Evolutionary conservation across 768 basidiomycete species (phyloP).

Genomic region (Gymnopilus junonius): DNA sequence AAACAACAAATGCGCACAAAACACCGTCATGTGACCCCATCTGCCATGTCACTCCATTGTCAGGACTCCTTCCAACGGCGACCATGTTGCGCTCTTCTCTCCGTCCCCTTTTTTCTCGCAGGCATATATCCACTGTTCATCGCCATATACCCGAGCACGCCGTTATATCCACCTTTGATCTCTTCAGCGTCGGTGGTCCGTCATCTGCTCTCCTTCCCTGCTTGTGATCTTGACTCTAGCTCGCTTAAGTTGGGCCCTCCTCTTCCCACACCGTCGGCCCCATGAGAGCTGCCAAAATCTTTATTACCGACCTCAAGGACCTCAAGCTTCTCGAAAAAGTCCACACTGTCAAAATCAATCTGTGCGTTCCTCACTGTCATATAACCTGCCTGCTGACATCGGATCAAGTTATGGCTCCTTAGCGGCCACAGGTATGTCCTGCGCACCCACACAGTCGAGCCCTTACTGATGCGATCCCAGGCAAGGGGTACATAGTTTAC

Average conservation of each 20-base stretch:
- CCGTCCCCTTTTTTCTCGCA: not conserved
- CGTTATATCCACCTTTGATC: conserved; percentile 91
- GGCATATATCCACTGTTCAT: not conserved
- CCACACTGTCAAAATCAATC: conserved; percentile 76
- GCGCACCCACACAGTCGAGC: conserved; percentile 1
- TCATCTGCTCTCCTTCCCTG: not conserved
- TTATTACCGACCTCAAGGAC: conserved; percentile 75
- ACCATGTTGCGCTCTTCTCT: not conserved
- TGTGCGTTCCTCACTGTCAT: conserved; percentile 49
- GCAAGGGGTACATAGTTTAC: conserved; percentile 67
- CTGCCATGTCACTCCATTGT: not conserved
- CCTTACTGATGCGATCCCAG: conserved; percentile 34
- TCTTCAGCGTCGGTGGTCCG: conserved; percentile 89
- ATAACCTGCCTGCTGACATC: not conserved
- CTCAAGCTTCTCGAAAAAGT: conserved; percentile 73
- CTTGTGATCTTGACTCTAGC: conserved; percentile 8
- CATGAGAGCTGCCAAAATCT: conserved; percentile 92
- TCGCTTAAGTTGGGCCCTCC: conserved; percentile 48
- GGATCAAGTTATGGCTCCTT: conserved; percentile 80
- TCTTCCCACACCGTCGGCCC: conserved; percentile 58
- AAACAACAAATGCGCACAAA: not conserved
- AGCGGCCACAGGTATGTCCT: conserved; percentile 78
- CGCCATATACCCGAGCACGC: conserved; percentile 71
- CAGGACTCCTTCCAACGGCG: conserved; percentile 2
- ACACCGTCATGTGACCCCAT: conserved; percentile 18